phyloP scores from a whole-genome alignment of 2,329 filamentous ascomycete species.

The Capronia americana region DNA sequence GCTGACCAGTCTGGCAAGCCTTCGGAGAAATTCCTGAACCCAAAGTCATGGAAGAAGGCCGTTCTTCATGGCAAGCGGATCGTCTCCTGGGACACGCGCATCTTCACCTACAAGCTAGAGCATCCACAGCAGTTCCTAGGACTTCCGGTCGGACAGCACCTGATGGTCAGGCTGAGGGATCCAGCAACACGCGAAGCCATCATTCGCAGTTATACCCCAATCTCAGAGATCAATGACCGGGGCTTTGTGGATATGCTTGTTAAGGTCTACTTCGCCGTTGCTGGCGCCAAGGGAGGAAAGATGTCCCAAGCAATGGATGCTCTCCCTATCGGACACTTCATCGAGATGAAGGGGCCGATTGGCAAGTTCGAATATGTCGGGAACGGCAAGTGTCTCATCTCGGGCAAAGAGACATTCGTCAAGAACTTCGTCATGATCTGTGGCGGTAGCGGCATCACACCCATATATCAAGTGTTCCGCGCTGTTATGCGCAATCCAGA shows the following conservation, averaged over 20 bases:
- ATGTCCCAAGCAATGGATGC: constrained; percentile 83
- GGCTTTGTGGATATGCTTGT: constrained; percentile 77
- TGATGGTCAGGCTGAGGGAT: constrained; percentile 82
- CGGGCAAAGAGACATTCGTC: constrained; percentile 62
- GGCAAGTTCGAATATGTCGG: constrained; percentile 84
- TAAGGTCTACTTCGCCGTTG: constrained; percentile 76
- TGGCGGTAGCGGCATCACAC: constrained; percentile 89
- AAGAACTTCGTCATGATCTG: constrained; percentile 83
- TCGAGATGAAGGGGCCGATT: constrained; percentile 87
- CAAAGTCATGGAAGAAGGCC: constrained; percentile 75
- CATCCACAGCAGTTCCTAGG: constrained; percentile 73
- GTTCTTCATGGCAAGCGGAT: constrained; percentile 70
- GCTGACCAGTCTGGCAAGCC: constrained; percentile 51
- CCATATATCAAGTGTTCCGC: constrained; percentile 81
- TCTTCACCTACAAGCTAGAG: constrained; percentile 82
- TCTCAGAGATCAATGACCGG: constrained; percentile 67
- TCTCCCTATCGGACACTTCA: constrained; percentile 72
- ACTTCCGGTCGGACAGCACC: constrained; percentile 82
- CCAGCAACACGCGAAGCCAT: constrained; percentile 72
- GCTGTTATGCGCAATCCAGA: constrained; percentile 70
- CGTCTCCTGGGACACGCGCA: constrained; percentile 77
- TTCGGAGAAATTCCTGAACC: constrained; percentile 71
- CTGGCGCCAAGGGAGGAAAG: constrained; percentile 68
- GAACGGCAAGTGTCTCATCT: constrained; percentile 67
- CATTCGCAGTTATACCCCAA: constrained; percentile 85